Evolutionary conservation across 2,329 filamentous ascomycete genomes (phyloP).

Genomic region (Pyrenophora tritici-repentis): DNA sequence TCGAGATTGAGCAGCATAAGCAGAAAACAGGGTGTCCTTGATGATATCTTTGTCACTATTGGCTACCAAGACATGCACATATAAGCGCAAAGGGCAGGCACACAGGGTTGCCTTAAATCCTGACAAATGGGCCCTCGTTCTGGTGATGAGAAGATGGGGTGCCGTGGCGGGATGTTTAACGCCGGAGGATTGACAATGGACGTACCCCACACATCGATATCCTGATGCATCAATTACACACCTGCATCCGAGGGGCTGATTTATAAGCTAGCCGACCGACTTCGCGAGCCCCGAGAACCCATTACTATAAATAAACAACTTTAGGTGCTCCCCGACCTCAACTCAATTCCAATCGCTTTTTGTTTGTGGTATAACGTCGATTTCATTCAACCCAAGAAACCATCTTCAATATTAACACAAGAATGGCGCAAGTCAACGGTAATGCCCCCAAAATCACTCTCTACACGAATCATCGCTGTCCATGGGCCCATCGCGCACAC

Average conservation of each 20-base stretch:
- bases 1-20: too few species aligned
- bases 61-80: too few species aligned
- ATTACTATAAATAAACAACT: neutral
- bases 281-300: neutral
- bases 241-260: slow-evolving; percentile 17
- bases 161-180: too few species aligned
- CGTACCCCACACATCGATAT: slow-evolving; percentile 20
- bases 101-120: too few species aligned
- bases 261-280: slow-evolving; percentile 28
- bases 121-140: too few species aligned
- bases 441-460: slow-evolving; percentile 61
- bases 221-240: slow-evolving; percentile 23
- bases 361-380: neutral
- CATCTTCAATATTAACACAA: slow-evolving; percentile 1
- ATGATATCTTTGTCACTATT: too few species aligned
- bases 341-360: neutral
- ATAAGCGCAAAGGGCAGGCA: too few species aligned
- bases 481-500: slow-evolving; percentile 76
- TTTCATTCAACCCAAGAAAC: neutral
- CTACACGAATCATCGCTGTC: slow-evolving; percentile 73
- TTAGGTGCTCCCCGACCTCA: neutral
- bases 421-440: slow-evolving; percentile 32
- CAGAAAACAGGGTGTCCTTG: too few species aligned
- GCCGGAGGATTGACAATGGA: too few species aligned
- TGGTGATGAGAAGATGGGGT: too few species aligned